phyloP scores from a whole-genome alignment of 2,329 filamentous ascomycete species.

The Thermothelomyces thermophilus region DNA sequence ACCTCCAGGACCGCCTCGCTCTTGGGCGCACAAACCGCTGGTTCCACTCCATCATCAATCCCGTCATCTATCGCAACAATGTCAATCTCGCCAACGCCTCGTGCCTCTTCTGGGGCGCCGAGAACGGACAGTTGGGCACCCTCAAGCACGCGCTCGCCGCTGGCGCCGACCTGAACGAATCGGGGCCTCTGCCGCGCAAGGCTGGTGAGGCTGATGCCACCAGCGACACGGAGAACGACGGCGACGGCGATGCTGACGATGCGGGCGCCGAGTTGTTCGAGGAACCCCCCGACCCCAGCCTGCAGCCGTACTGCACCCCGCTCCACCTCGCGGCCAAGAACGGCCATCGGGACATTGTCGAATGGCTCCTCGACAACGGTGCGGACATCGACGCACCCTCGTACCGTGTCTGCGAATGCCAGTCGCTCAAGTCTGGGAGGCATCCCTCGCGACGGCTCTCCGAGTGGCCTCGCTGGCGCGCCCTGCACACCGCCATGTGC shows the following conservation, averaged over 20 bases:
- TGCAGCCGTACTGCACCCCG: constrained; percentile 14
- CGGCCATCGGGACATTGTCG: constrained; percentile 21
- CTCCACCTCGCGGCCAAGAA: constrained; percentile 24
- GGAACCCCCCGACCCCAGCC: background rate
- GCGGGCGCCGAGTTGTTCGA: constrained; percentile 4
- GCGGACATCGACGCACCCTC: constrained; percentile 42
- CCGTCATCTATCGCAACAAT: constrained; percentile 21
- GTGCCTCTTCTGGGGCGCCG: constrained; percentile 23
- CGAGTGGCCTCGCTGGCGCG: constrained; percentile 22
- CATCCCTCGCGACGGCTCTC: constrained; percentile 9
- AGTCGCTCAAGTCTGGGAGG: constrained; percentile 17
- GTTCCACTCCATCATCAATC: constrained; percentile 22
- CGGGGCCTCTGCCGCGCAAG: constrained; percentile 14
- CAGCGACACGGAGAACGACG: constrained; percentile 3
- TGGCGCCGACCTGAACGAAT: constrained; percentile 21
- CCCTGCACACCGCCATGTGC: constrained; percentile 24
- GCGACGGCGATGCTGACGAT: constrained; percentile 11
- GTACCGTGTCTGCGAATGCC: constrained; percentile 20
- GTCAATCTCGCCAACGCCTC: constrained; percentile 11
- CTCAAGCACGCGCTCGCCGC: constrained; percentile 22
- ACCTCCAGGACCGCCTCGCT: constrained; percentile 16
- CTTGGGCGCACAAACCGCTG: constrained; percentile 17
- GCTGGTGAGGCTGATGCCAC: background rate
- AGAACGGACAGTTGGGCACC: constrained; percentile 21
- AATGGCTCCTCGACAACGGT: constrained; percentile 32